Base-by-base conservation (phyloP, 345 rosid genomes). In the Eucalyptus sp. region DNA sequence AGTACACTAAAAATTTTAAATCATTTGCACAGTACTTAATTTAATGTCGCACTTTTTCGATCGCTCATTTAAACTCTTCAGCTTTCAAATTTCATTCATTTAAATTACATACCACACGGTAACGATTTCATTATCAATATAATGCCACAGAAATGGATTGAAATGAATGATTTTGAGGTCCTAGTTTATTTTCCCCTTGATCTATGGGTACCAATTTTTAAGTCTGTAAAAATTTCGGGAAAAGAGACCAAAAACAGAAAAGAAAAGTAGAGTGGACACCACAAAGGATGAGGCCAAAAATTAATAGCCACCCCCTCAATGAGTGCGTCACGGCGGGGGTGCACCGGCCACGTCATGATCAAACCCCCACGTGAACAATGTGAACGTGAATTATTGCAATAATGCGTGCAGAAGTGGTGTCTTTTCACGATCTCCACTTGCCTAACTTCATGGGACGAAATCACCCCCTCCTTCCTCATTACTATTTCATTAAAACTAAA, bases 21-120 rank as follows among this genome's bases (percentile, higher is more conserved):
- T 27, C 0, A 24, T 62, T 62, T 9, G 4, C 0, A 29, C 0
- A 0, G 0, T 29, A 13, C 1, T 62, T 13, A 29, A 62, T 62
- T 62, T 0, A 62, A 62, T 0, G 2, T 62, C 1, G 4, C 2
- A 62, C 5, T 10, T 66, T n/a, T 66, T 66, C 1, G 0, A 66
- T 33, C 24, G 0, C 24, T 68, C 80, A 68, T 68, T 68, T 68
- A 3, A 9, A 18, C 4, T 68, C 33, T 68, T 33, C 10, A 33
- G 10, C 24, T 68, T 68, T 33, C 25, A 33, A 68, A 33, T 4
- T 17, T 68, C 44, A 5, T 33, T 68, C 80, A 5, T 68, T 33
- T 16, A 9, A 68, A 3, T 33, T 33, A 5, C 44, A 9, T 16
- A 5, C 4, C 66, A 6, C n/a, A 12, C 66, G 5, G 0, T 60